Conservation (phyloP, 257 asterid species). For the Ocimum tenuiflorum region DNA sequence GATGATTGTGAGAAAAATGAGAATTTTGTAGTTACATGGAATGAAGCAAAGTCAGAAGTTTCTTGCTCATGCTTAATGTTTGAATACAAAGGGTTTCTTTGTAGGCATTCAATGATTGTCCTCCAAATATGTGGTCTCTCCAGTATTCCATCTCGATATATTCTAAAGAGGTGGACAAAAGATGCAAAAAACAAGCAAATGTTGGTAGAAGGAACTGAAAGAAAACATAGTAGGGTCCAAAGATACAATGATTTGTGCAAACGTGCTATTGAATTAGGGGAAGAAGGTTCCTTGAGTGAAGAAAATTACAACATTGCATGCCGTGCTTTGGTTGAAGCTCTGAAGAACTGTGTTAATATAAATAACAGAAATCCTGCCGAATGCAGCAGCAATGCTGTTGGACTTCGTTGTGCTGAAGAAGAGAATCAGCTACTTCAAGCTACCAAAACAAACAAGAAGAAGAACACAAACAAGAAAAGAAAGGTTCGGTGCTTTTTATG, state of each 20-base stretch:
- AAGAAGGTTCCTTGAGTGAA: conserved; percentile 79
- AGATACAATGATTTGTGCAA: conserved; percentile 84
- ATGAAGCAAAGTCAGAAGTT: conserved; percentile 60
- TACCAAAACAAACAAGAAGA: conserved; percentile 56
- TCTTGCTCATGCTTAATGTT: conserved; percentile 93
- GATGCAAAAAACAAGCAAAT: conserved; percentile 63
- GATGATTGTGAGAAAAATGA: conserved; percentile 88
- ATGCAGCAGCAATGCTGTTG: conserved; percentile 42
- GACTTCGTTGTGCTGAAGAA: conserved; percentile 55
- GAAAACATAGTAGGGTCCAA: conserved; percentile 63
- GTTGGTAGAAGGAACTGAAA: conserved; percentile 50
- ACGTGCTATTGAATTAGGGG: conserved; percentile 82
- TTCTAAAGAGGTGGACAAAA: conserved; percentile 93
- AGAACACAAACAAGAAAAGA: conserved; percentile 61
- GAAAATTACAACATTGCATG: conserved; percentile 66
- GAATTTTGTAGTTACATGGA: conserved; percentile 68
- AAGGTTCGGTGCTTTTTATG: conserved; percentile 46
- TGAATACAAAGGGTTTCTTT: conserved; percentile 82
- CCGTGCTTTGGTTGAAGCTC: conserved; percentile 72
- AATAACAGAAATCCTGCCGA: conserved; percentile 60
- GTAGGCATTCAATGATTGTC: conserved; percentile 92
- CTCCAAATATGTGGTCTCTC: conserved; percentile 93
- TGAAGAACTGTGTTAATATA: conserved; percentile 70
- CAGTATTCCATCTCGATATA: conserved; percentile 70
- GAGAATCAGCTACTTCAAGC: conserved; percentile 43